Evolutionary conservation across 1,139 yeast genomes (phyloP).

Genomic region (Debaryomycetaceae sp.): DNA sequence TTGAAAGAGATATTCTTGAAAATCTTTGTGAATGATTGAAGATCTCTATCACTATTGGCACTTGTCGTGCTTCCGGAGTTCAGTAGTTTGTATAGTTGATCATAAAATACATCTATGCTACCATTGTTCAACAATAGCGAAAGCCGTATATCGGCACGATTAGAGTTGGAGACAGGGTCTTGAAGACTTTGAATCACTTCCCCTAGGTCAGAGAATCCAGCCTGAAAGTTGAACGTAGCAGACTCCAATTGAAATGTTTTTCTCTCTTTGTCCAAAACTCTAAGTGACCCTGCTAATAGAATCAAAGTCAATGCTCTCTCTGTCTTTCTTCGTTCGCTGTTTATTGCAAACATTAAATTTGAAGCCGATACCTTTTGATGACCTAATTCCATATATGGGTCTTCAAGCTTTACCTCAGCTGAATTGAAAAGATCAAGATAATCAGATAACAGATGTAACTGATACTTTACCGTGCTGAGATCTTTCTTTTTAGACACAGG

Average conservation of each 20-base stretch:
- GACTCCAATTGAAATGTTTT: background rate
- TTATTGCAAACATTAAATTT: background rate
- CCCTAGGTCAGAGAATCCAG: background rate
- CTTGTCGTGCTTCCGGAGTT: too few relatives aligned
- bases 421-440: slow-evolving; percentile 6
- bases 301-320: background rate
- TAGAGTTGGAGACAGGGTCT: background rate
- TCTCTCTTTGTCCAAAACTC: background rate
- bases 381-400: slow-evolving; percentile 6
- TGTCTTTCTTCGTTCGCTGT: background rate
- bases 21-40: too few relatives aligned
- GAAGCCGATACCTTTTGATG: background rate
- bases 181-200: background rate
- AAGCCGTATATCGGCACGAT: background rate
- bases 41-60: too few relatives aligned
- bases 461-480: background rate
- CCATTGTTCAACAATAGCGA: slow-evolving; percentile 24
- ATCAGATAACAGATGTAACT: background rate
- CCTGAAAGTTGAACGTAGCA: background rate
- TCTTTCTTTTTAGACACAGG: background rate
- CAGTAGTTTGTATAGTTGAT: slow-evolving; percentile 23
- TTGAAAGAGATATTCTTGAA: slow-evolving; percentile 9
- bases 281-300: background rate
- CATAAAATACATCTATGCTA: slow-evolving; percentile 35
- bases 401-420: slow-evolving; percentile 27